These are phyloP conservation scores for Hymenoscyphus linearis DNA, from an alignment of 2,329 filamentous ascomycete species.

Conservation along the genomic window DNA sequence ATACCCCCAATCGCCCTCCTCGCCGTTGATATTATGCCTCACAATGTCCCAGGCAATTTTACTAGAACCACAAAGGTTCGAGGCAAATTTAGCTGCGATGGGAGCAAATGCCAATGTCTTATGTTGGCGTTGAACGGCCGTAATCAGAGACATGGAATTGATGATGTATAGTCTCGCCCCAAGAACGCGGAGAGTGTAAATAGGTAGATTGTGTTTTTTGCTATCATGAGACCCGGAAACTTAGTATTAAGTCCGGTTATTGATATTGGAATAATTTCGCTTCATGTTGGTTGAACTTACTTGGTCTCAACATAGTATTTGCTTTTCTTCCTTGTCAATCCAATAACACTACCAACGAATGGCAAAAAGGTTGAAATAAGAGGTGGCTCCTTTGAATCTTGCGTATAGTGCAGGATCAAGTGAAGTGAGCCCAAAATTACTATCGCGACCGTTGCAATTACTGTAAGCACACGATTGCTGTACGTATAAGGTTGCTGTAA, in stretches of 20 bases:
- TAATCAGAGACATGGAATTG: slow-evolving; percentile 34
- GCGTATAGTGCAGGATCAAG: slow-evolving; percentile 2
- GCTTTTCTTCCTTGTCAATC: slow-evolving; percentile 6
- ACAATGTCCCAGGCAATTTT: slow-evolving; percentile 30
- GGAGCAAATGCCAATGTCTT: slow-evolving; percentile 36
- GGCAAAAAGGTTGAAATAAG: slow-evolving; percentile 5
- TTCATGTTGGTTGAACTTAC: neutral
- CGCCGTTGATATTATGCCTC: slow-evolving; percentile 32
- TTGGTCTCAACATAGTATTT: slow-evolving; percentile 11
- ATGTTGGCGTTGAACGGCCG: slow-evolving; percentile 35
- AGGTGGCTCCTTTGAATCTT: slow-evolving; percentile 8
- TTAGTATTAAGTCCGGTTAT: neutral
- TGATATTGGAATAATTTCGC: neutral
- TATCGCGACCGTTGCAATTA: neutral
- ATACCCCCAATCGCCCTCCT: slow-evolving; percentile 28
- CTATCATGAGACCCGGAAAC: neutral
- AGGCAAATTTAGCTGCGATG: slow-evolving; percentile 29
- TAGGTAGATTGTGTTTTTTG: slow-evolving; percentile 24
- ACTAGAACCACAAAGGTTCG: slow-evolving; percentile 19
- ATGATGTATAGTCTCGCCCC: slow-evolving; percentile 40
- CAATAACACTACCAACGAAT: slow-evolving; percentile 10
- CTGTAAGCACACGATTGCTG: no score
- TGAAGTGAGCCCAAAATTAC: neutral
- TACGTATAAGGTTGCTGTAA: no score
- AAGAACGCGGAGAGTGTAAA: slow-evolving; percentile 39